These are phyloP conservation scores for Castanea mollissima DNA, from an alignment of 306 rosid genomes.

Conservation along the genomic window DNA sequence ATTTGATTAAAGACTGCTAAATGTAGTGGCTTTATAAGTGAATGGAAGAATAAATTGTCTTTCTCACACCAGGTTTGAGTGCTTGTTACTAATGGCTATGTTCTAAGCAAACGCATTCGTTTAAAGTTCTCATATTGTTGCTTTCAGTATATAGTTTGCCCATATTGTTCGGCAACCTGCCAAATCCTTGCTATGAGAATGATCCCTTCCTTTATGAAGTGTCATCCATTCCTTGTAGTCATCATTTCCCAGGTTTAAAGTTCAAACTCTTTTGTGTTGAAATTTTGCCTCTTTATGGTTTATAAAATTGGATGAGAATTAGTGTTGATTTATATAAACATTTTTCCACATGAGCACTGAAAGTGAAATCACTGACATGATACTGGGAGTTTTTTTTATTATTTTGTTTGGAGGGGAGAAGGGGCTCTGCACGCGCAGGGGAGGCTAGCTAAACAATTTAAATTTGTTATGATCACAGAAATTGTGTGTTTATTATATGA, in stretches of 20 bases:
- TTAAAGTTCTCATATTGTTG: not conserved
- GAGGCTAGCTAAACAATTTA: too few species aligned
- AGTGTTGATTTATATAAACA: too few species aligned
- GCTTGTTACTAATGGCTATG: not conserved
- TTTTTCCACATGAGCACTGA: too few species aligned
- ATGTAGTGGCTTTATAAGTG: not conserved
- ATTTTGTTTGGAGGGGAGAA: too few species aligned
- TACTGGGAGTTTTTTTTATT: too few species aligned
- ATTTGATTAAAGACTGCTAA: not conserved
- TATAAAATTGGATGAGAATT: not conserved
- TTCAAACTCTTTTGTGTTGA: not conserved
- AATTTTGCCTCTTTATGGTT: not conserved
- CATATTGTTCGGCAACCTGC: not conserved
- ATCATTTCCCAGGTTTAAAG: conserved; percentile 7
- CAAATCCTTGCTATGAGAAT: not conserved
- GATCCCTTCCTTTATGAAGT: not conserved
- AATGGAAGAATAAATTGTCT: not conserved
- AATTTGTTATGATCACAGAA: too few species aligned
- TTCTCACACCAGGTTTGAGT: not conserved
- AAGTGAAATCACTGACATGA: too few species aligned
- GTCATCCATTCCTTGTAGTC: not conserved
- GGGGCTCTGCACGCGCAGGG: too few species aligned
- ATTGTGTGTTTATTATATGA: too few species aligned
- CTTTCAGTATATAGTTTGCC: not conserved
- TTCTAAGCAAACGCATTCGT: not conserved